phyloP scores from a whole-genome alignment of 73 alveolate genomes.

The Strombidium stylifer region DNA sequence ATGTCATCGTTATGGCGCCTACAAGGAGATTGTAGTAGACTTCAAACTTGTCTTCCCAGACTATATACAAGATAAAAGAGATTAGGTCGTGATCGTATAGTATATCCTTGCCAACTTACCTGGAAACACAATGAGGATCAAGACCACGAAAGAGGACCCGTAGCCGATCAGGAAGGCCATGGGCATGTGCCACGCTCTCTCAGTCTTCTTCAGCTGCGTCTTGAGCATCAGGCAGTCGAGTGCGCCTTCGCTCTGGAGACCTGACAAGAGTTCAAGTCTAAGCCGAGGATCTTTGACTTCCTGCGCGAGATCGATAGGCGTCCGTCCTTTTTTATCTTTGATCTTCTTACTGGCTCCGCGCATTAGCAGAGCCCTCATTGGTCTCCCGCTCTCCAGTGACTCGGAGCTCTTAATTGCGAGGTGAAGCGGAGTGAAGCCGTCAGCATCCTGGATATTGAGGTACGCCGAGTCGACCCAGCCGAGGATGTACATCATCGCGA shows the following conservation, averaged over 20 bases:
- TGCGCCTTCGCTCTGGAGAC: no score
- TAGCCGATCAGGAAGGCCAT: constrained; percentile 26
- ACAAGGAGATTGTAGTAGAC: no score
- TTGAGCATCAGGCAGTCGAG: constrained; percentile 34
- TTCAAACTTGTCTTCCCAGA: background rate
- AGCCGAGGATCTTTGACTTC: no score
- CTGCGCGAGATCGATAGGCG: constrained; percentile 58
- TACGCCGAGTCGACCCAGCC: constrained; percentile 77
- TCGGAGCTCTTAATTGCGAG: constrained; percentile 81
- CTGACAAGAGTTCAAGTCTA: no score
- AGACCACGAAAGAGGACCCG: constrained; percentile 14
- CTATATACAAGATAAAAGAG: background rate
- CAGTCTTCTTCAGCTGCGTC: constrained; percentile 16
- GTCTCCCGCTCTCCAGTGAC: constrained; percentile 52
- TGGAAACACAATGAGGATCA: background rate
- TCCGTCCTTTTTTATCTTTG: constrained; percentile 65
- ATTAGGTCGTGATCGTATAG: background rate
- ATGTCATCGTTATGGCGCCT: constrained; percentile 7
- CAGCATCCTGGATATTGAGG: constrained; percentile 72
- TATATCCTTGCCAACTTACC: no score
- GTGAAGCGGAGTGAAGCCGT: constrained; percentile 90
- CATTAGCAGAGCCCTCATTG: constrained; percentile 75
- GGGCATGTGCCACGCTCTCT: constrained; percentile 20
- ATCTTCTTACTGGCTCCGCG: constrained; percentile 78
- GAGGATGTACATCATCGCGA: constrained; percentile 82